Evolutionary conservation across 352 stramenopile genomes (phyloP), one percentile per base, ranked within the genome.

Genomic region (Phytopythium oedochilum): DNA sequence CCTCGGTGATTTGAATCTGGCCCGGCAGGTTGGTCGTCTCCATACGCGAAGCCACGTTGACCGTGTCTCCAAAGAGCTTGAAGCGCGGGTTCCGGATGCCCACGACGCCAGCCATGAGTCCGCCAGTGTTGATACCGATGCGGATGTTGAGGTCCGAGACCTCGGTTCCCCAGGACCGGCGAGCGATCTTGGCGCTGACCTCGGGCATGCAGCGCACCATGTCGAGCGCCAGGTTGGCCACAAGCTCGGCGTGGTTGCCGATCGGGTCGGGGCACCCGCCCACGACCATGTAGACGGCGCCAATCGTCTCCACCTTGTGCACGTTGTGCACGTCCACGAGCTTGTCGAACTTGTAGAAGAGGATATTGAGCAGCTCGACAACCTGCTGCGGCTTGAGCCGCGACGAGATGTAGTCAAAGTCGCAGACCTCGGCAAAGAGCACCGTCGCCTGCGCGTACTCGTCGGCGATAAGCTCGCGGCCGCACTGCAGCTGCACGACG

Each of bases 221-320:
- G 52, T 88, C 73, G 14, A 94, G 68, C 39, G 85, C 88, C 9
- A 96, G 63, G 50, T 94, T 88, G 1, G 85, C 86, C 0, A 93
- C 77, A 17, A 89, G 60, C 49, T 94, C 84, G 6, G 83, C 83
- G 64, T 96, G 86, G 34, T 89, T 88, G 15, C 28, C 42, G 9
- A 78, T 84, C 34, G 73, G 68, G 29, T 92, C 72, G 7, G 88
- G 86, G 36, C 83, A 95, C 0, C 88, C 86, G 14, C 80, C 78
- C 1, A 92, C 83, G 14, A 93, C 88, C 85, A 96, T 94, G 65
- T 96, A 96, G 0, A 94, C 86, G 9, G 88, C 80, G 20, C 84
- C 88, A n/a, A 96, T 90, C 14, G 88, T 96, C 57, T 96, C 87
- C 5, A 96, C 84, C 61, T 96, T 96, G 69, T 96, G 87, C 9